These are phyloP conservation scores for Tephrocybe sp. DNA, from an alignment of 768 basidiomycete genomes.

Conservation along the genomic window DNA sequence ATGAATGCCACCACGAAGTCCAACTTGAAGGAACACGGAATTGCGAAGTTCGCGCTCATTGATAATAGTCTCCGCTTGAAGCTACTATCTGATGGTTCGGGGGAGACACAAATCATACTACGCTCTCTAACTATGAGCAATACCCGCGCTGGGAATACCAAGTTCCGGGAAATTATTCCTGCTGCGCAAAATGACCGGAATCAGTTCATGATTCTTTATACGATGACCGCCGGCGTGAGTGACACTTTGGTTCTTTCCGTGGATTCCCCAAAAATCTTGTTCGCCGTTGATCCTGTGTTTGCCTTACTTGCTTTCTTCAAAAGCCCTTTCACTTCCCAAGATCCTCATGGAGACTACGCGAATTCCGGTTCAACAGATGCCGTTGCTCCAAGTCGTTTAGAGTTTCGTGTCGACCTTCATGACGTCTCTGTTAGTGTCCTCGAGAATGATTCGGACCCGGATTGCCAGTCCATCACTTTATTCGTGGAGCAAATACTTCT, in stretches of 20 bases:
- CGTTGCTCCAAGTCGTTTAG: constrained; percentile 22
- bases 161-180: constrained; percentile 94
- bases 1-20: constrained; percentile 50
- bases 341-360: constrained; percentile 7
- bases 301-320: constrained; percentile 85
- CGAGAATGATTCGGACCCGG: constrained; percentile 74
- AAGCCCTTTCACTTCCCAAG: constrained; percentile 39
- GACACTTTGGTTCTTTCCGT: constrained; percentile 74
- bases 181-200: constrained; percentile 84
- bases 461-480: constrained; percentile 84
- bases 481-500: constrained; percentile 82
- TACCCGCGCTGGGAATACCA: constrained; percentile 75
- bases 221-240: constrained; percentile 59
- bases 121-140: constrained; percentile 91
- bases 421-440: constrained; percentile 87
- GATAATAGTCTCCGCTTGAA: constrained; percentile 79
- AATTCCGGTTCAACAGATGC: neutral
- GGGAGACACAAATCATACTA: constrained; percentile 85
- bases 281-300: constrained; percentile 89
- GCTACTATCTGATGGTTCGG: constrained; percentile 76
- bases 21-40: constrained; percentile 72
- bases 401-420: constrained; percentile 85
- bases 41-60: constrained; percentile 81
- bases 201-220: constrained; percentile 92
- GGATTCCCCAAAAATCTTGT: constrained; percentile 90